Conservation (phyloP, 441 rosid genomes). For the Jatropha podagrica region DNA sequence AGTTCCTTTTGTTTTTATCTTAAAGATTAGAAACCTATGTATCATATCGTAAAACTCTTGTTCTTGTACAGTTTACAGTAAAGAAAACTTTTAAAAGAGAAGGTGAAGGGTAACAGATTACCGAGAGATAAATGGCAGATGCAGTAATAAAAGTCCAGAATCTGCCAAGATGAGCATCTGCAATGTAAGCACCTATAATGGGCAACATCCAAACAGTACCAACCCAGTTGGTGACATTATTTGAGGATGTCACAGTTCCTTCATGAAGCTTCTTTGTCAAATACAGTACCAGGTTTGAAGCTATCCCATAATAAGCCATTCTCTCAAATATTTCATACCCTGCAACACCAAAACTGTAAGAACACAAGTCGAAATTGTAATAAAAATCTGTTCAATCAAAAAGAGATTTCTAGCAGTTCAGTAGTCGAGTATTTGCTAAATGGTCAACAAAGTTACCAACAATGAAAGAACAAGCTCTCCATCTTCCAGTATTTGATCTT, state of each 20-base stretch:
- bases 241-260: slow-evolving; percentile 63
- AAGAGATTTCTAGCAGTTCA: too few species aligned
- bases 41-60: too few species aligned
- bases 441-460: slow-evolving; percentile 33
- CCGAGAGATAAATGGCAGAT: slow-evolving; percentile 54
- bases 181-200: slow-evolving; percentile 68
- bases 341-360: slow-evolving; percentile 8
- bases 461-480: slow-evolving; percentile 70
- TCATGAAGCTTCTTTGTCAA: slow-evolving; percentile 55
- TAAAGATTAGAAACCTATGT: too few species aligned
- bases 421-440: too few species aligned
- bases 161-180: slow-evolving; percentile 80
- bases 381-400: not conserved
- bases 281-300: slow-evolving; percentile 55
- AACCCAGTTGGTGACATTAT: slow-evolving; percentile 75
- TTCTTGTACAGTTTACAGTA: too few species aligned
- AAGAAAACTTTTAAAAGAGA: too few species aligned
- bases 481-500: slow-evolving; percentile 62
- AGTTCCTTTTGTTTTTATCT: too few species aligned
- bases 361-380: not conserved
- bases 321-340: slow-evolving; percentile 78
- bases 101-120: slow-evolving; percentile 8
- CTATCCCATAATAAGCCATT: slow-evolving; percentile 71
- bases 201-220: slow-evolving; percentile 69
- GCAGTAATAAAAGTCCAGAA: slow-evolving; percentile 68